Evolutionary conservation across 306 rosid genomes (phyloP).

Genomic region (Quillaja saponaria): DNA sequence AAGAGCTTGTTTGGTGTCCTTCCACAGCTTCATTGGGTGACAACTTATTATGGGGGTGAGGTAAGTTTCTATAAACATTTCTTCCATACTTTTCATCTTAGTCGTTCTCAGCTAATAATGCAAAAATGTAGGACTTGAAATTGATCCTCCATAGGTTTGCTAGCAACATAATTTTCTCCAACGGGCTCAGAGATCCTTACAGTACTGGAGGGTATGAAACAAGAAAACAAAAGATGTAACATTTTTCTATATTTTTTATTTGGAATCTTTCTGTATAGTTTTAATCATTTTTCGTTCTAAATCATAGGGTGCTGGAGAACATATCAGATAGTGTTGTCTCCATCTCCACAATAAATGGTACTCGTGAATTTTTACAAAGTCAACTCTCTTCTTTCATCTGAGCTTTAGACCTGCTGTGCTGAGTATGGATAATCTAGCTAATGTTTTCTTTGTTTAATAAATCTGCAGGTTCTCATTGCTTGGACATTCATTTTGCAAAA

Average conservation of each 20-base stretch:
- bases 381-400: not conserved
- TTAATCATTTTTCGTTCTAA: too few relatives aligned
- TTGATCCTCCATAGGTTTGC: conserved; percentile 52
- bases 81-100: not conserved
- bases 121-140: conserved; percentile 50
- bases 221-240: not conserved
- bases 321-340: conserved; percentile 58
- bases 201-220: conserved; percentile 65
- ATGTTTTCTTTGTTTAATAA: not conserved
- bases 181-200: conserved; percentile 71
- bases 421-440: too few relatives aligned
- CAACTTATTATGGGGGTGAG: conserved; percentile 69
- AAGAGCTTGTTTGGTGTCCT: conserved; percentile 45
- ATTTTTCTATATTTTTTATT: too few relatives aligned
- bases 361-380: not conserved
- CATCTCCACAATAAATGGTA: conserved; percentile 52
- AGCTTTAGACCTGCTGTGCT: too few relatives aligned
- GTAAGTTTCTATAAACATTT: conserved; percentile 49
- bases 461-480: conserved; percentile 56
- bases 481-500: conserved; percentile 37
- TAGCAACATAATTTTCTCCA: conserved; percentile 83
- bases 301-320: conserved; percentile 56
- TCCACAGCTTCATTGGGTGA: conserved; percentile 68
- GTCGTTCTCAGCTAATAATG: not conserved
- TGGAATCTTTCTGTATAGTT: too few relatives aligned